Percentiles rank a stretch among this genome's conserved stretches.
phyloP scores from a whole-genome alignment of 345 rosid genomes.

The Syzygium aqueum region DNA sequence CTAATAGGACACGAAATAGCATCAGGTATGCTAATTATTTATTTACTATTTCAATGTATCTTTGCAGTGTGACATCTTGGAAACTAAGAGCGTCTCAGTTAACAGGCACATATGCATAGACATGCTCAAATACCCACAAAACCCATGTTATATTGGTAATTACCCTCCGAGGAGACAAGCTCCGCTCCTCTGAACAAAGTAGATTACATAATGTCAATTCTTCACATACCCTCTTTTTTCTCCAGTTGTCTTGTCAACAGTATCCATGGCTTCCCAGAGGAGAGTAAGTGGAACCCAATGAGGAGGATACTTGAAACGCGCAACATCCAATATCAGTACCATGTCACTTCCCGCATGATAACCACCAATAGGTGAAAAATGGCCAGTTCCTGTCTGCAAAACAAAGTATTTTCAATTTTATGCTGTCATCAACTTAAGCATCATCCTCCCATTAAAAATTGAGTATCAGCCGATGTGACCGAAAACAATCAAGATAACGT shows the following conservation, averaged over 20 bases:
- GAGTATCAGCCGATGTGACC: neutral
- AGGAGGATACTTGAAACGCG: conserved; percentile 96
- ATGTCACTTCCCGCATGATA: conserved; percentile 85
- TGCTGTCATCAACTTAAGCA: neutral
- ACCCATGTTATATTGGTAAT: neutral
- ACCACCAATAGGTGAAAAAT: conserved; percentile 96
- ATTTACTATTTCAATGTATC: neutral
- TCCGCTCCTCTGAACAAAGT: neutral
- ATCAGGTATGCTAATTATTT: neutral
- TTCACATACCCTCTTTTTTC: conserved; percentile 57
- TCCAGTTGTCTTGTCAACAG: conserved; percentile 52
- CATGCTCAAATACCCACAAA: neutral
- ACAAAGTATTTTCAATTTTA: neutral
- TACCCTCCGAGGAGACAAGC: neutral
- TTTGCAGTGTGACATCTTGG: neutral
- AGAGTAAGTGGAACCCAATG: conserved; percentile 91
- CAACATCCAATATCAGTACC: conserved; percentile 95
- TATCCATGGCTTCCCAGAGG: conserved; percentile 96
- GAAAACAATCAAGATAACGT: neutral
- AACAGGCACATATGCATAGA: neutral
- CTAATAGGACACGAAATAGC: neutral
- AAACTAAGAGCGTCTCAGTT: neutral
- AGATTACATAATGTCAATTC: neutral
- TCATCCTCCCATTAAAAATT: neutral
- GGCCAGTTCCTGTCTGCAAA: conserved; percentile 86